phyloP scores from a whole-genome alignment of 75 land plant genomes.

The Larix kaempferi region DNA sequence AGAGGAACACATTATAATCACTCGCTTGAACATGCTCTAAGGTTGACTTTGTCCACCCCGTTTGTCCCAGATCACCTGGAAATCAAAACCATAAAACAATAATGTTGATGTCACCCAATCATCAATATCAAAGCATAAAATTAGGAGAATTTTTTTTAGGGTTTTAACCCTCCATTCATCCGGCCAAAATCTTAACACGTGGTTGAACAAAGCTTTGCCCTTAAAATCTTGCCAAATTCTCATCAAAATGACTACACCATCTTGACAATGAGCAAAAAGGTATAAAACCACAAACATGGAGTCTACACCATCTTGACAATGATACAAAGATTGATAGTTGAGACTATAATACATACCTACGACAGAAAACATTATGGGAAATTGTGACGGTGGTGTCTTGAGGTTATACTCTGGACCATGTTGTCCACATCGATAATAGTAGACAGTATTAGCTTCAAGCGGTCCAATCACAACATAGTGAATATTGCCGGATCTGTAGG shows the following conservation, averaged over 20 bases:
- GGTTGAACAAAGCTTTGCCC: no score
- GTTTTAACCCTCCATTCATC: no score
- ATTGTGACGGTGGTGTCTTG: conserved; percentile 37
- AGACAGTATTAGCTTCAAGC: conserved; percentile 19
- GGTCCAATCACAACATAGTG: conserved; percentile 37
- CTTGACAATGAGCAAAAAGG: no score
- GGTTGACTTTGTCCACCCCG: conserved; percentile 40
- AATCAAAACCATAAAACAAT: conserved; percentile 15
- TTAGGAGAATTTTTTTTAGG: no score
- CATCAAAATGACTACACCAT: no score
- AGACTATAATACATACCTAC: conserved; percentile 15
- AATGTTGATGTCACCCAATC: no score
- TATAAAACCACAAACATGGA: no score
- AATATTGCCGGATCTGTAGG: conserved; percentile 30
- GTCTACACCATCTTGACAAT: no score
- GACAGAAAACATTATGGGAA: conserved; percentile 32
- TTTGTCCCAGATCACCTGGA: conserved; percentile 38
- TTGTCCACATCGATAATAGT: conserved; percentile 40
- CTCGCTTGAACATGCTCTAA: conserved; percentile 29
- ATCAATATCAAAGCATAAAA: no score
- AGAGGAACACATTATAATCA: conserved; percentile 34
- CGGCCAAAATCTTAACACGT: no score
- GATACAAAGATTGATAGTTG: no score
- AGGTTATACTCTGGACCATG: conserved; percentile 19
- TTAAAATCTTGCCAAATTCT: no score